Evolutionary conservation across 306 rosid species (phyloP).

Genomic region (Lathyrus oleraceus): DNA sequence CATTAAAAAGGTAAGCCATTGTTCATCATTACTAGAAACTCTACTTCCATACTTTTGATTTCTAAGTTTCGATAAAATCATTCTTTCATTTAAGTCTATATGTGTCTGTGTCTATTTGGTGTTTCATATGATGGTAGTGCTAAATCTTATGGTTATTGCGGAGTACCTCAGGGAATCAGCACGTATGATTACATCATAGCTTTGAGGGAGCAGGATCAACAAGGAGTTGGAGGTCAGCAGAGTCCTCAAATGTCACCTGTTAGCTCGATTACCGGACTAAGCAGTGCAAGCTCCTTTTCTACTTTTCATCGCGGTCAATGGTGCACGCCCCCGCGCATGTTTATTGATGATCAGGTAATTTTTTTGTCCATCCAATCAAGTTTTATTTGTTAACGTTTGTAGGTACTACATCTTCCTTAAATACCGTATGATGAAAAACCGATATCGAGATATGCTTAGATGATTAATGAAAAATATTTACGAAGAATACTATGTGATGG

Average conservation of each 20-base stretch:
- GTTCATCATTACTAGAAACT: slow-evolving; percentile 1
- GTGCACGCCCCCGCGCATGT: slow-evolving; percentile 97
- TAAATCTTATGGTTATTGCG: slow-evolving; percentile 28
- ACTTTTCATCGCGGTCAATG: slow-evolving; percentile 89
- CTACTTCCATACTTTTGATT: neutral
- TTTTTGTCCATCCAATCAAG: slow-evolving; percentile 15
- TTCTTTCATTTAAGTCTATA: no score
- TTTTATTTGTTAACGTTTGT: slow-evolving; percentile 16
- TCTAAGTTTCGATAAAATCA: no score
- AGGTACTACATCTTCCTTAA: neutral
- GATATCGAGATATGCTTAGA: neutral
- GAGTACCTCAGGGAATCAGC: slow-evolving; percentile 73
- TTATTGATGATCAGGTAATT: slow-evolving; percentile 92
- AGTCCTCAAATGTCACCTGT: slow-evolving; percentile 98
- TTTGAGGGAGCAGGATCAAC: slow-evolving; percentile 93
- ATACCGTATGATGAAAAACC: neutral
- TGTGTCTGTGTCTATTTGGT: neutral
- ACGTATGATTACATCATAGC: slow-evolving; percentile 97
- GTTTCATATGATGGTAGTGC: neutral
- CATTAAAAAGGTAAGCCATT: slow-evolving; percentile 70
- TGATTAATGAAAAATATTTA: neutral
- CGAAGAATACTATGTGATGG: slow-evolving; percentile 11
- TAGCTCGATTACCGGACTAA: slow-evolving; percentile 92
- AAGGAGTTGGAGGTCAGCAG: slow-evolving; percentile 87
- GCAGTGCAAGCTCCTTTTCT: slow-evolving; percentile 95